These are phyloP conservation scores for Platismatia glauca DNA, from an alignment of 495 filamentous ascomycete genomes.

Conservation along the genomic window DNA sequence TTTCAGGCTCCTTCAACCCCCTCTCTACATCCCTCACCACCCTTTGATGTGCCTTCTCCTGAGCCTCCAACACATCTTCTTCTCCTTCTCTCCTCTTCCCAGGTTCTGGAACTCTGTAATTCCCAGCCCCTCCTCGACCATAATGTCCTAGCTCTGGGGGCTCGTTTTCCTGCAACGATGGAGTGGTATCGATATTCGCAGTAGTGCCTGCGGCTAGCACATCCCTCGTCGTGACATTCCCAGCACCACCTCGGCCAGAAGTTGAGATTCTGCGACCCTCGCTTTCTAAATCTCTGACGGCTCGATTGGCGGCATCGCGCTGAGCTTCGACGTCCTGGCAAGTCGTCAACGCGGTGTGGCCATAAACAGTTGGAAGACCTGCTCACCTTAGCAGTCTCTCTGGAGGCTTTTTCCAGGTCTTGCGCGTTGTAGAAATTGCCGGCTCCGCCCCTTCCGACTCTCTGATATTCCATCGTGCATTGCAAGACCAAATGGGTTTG, in stretches of 20 bases:
- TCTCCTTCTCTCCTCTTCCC: not conserved
- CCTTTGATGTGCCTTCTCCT: constrained; percentile 15
- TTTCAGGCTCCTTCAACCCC: constrained; percentile 20
- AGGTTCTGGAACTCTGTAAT: constrained; percentile 13
- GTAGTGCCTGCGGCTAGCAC: constrained; percentile 9
- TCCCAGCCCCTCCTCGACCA: constrained; percentile 23
- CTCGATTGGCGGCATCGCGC: not conserved
- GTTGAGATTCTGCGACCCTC: constrained; percentile 7
- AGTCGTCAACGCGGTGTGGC: constrained; percentile 2
- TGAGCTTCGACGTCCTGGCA: constrained; percentile 23
- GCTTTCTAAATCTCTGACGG: not conserved
- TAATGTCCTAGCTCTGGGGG: constrained; percentile 16
- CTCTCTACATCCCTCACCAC: constrained; percentile 18
- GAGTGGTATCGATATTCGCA: constrained; percentile 8
- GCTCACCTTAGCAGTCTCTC: constrained; percentile 11
- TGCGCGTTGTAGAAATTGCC: constrained; percentile 25
- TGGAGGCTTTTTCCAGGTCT: constrained; percentile 17
- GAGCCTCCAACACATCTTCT: constrained; percentile 2
- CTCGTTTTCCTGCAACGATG: constrained; percentile 14
- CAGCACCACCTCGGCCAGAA: constrained; percentile 24
- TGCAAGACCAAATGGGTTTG: not conserved
- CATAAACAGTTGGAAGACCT: not conserved
- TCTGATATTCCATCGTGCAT: constrained; percentile 18
- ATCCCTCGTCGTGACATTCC: constrained; percentile 13
- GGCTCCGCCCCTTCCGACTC: constrained; percentile 23